Percentiles rank a stretch among this genome's conserved stretches.
Evolutionary conservation across 371 early-diverging fungal genomes (phyloP).

Genomic region (Chytridiales sp.): DNA sequence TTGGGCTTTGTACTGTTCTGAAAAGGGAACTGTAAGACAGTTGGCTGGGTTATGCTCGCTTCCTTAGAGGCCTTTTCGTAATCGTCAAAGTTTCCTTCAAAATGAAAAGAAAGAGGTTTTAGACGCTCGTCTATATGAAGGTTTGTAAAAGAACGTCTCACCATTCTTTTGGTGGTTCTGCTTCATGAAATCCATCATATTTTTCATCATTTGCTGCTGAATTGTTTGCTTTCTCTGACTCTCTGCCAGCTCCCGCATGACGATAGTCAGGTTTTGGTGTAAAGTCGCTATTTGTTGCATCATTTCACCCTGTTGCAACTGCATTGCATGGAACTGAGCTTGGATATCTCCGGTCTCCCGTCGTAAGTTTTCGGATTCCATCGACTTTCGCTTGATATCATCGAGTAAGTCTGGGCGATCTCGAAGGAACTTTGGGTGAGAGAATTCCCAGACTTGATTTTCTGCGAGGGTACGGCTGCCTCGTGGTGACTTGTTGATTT

Average conservation of each 20-base stretch:
- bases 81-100: too few species aligned
- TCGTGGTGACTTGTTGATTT: slow-evolving; percentile 76
- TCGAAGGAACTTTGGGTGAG: slow-evolving; percentile 47
- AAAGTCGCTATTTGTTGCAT: slow-evolving; percentile 69
- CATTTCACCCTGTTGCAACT: slow-evolving; percentile 72
- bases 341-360: slow-evolving; percentile 74
- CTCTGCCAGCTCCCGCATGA: slow-evolving; percentile 68
- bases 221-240: slow-evolving; percentile 61
- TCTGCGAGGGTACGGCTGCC: slow-evolving; percentile 62
- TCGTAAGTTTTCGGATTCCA: slow-evolving; percentile 71
- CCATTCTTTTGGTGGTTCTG: slow-evolving; percentile 16
- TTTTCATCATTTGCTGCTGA: slow-evolving; percentile 60
- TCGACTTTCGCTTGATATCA: slow-evolving; percentile 54
- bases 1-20: too few species aligned
- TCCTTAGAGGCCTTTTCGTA: too few species aligned
- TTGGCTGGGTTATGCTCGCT: too few species aligned
- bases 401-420: slow-evolving; percentile 47
- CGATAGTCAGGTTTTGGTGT: slow-evolving; percentile 65
- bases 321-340: slow-evolving; percentile 68
- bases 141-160: neutral
- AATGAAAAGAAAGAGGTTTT: too few species aligned
- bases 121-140: too few species aligned
- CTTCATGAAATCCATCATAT: slow-evolving; percentile 56
- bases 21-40: too few species aligned
- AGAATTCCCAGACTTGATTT: slow-evolving; percentile 53